Evolutionary conservation across 345 rosid genomes (phyloP), one percentile per base, ranked within the genome.

Genomic region (Melaleuca alternifolia): DNA sequence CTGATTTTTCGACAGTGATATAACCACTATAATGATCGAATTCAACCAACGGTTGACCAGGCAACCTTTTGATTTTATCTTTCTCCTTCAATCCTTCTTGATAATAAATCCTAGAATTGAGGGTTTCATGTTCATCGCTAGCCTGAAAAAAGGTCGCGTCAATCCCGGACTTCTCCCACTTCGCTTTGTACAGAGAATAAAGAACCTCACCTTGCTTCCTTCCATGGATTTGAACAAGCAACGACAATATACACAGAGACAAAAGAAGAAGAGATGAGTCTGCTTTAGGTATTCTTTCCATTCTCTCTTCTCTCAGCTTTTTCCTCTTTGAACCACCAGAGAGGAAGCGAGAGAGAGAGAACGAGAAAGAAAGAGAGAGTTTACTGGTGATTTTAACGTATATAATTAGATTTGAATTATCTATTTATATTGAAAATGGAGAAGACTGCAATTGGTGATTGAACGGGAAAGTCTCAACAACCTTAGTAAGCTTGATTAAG

Each of bases 21-120:
- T 94, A 94, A 0, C 97, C 98, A 5, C 95, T 95, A 59, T 90
- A 93, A 75, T 96, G 98, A 11, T 90, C 52, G 51, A 94, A 94
- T n/a, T 84, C 77, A 10, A 93, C 91, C 1, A 18, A 59, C 4
- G 98, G 96, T 33, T 94, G 96, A 28, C 97, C 95, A 3, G 98
- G 97, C 87, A 96, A 82, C 54, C 84, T 93, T 46, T 24, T 56
- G 41, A 94, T 94, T 50, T 87, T 54, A 57, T 86, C 87, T 15
- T 28, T 46, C 77, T 77, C 84, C 41, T 86, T 94, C 79, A 88
- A 18, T 61, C 92, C 94, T 37, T 83, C 85, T 10, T 92, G 90
- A 14, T 30, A 4, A 61, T 88, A 59, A 62, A 90, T 41, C 30
- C 33, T 84, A 6, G 51, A 20, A 51, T 18, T 13, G 46, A 79